Evolutionary conservation across 2,329 filamentous ascomycete genomes (phyloP).

Genomic region (Phaeoacremonium minimum): DNA sequence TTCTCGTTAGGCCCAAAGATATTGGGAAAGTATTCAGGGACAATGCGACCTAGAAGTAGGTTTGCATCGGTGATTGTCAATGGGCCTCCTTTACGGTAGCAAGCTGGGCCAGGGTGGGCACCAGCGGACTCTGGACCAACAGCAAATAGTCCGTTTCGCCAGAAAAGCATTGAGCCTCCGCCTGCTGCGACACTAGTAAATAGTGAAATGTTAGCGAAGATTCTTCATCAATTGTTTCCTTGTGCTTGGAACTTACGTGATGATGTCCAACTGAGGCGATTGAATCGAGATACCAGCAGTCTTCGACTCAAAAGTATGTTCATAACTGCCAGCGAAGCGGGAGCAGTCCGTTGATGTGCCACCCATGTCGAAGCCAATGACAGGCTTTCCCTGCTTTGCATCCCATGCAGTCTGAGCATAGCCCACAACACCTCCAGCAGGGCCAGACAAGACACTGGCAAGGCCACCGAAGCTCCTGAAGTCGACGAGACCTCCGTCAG

Average conservation of each 20-base stretch:
- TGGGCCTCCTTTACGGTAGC: conserved; percentile 65
- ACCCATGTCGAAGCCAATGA: conserved; percentile 74
- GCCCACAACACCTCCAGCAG: conserved; percentile 71
- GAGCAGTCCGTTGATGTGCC: conserved; percentile 32
- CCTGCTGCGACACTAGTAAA: conserved; percentile 33
- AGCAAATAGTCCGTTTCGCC: conserved; percentile 60
- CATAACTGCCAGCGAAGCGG: conserved; percentile 61
- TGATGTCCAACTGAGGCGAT: conserved; percentile 64
- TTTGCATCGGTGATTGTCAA: conserved; percentile 69
- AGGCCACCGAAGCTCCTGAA: conserved; percentile 63
- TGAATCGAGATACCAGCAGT: conserved; percentile 65
- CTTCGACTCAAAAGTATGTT: conserved; percentile 66
- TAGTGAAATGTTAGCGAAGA: neutral
- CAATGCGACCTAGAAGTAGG: conserved; percentile 59
- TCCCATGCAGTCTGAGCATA: conserved; percentile 72
- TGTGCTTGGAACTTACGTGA: conserved; percentile 36
- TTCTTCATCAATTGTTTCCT: no score
- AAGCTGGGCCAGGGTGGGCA: conserved; percentile 67
- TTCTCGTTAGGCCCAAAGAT: conserved; percentile 71
- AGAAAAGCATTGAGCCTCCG: conserved; percentile 45
- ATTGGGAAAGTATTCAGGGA: conserved; percentile 66
- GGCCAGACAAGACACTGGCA: conserved; percentile 65
- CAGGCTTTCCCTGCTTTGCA: conserved; percentile 58
- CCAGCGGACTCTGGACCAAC: conserved; percentile 64
- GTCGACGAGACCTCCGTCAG: conserved; percentile 49